phyloP scores from a whole-genome alignment of 2,329 filamentous ascomycete genomes.

The Nannizziopsis barbatae region DNA sequence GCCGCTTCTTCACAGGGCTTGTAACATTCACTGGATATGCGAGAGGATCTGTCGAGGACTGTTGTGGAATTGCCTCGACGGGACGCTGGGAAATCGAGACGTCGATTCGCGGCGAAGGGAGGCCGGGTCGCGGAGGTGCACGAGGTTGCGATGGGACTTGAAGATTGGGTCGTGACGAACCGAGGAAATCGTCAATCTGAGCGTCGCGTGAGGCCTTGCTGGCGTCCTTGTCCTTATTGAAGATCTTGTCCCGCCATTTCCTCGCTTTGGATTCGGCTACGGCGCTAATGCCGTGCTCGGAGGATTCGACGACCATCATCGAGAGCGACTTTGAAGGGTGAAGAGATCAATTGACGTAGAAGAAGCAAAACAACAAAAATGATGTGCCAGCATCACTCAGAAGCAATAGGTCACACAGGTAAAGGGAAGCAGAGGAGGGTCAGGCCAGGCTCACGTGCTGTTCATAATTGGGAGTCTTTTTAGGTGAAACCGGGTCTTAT shows the following conservation, averaged over 20 bases:
- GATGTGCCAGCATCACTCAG: conserved; percentile 5
- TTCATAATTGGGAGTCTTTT: conserved; percentile 4
- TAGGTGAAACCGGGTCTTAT: conserved; percentile 1
- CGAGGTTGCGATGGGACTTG: conserved; percentile 14
- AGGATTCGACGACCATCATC: conserved; percentile 14
- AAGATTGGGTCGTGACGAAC: conserved; percentile 25
- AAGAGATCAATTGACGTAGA: not conserved
- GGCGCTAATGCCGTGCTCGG: conserved; percentile 12
- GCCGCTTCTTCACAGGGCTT: conserved; percentile 27
- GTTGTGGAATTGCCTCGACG: conserved; percentile 24
- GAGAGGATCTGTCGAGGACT: conserved; percentile 14
- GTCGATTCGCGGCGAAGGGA: conserved; percentile 26
- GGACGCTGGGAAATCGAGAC: conserved; percentile 26
- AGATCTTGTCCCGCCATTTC: conserved; percentile 43
- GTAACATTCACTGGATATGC: conserved; percentile 18
- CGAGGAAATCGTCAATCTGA: conserved; percentile 48
- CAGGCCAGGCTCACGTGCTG: conserved; percentile 8
- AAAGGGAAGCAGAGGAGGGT: not conserved
- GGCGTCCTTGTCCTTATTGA: conserved; percentile 33
- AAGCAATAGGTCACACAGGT: conserved; percentile 3
- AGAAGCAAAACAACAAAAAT: conserved; percentile 1
- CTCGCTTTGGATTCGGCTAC: conserved; percentile 13
- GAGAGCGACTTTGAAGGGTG: not conserved
- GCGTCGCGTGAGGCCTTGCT: conserved; percentile 28
- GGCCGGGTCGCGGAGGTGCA: conserved; percentile 15